Base-by-base conservation (phyloP, 202 grass and related monocot genomes). In the Panicum virgatum region DNA sequence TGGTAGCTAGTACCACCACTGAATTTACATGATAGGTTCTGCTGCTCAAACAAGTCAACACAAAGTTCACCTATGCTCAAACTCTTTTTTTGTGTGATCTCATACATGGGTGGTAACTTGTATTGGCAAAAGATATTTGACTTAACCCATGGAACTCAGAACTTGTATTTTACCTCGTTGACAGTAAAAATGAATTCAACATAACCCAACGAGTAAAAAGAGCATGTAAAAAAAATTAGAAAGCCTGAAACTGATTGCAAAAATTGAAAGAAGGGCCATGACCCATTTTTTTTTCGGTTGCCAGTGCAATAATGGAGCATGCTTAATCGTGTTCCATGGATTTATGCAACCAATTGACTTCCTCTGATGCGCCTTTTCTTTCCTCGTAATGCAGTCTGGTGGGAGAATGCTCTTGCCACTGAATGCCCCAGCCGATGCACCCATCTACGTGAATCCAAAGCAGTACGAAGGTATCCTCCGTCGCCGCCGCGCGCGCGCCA, bases 391-490 rank as follows among this genome's bases (percentile, higher is more conserved):
- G 69, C 70, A 96, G 96, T 64, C 85, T 66, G 89, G 93, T 30
- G 88, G 84, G 54, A 85, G 89, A 46, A 69, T 92, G 79, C 93
- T 99, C 61, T 74, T 99, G 71, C 93, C 97, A 30, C 59, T 92
- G 81, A 93, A 90, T 66, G 81, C 85, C 9, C 29, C 87, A 56
- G 78, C 81, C 56, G 89, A 99, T 18, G 78, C 86, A 22, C 93
- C 87, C 1, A 84, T 96, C 66, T 99, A 92, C 70, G 97, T 99
- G 72, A 99, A 99, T 26, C 87, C 93, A 20, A 99, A 96, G 79
- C 97, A 99, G 72, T 94, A 94, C 9, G 80, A 99, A 87, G 97
- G 93, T 34, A 99, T 99, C 71, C 88, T 99, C 44, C 93, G 93
- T 3, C 92, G 97, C 3, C 97, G 97, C n/a, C 86, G 81, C 43